Evolutionary conservation across 2,329 filamentous ascomycete species (phyloP), one percentile per base, ranked within the genome.

Genomic region (Pseudopithomyces maydicus): DNA sequence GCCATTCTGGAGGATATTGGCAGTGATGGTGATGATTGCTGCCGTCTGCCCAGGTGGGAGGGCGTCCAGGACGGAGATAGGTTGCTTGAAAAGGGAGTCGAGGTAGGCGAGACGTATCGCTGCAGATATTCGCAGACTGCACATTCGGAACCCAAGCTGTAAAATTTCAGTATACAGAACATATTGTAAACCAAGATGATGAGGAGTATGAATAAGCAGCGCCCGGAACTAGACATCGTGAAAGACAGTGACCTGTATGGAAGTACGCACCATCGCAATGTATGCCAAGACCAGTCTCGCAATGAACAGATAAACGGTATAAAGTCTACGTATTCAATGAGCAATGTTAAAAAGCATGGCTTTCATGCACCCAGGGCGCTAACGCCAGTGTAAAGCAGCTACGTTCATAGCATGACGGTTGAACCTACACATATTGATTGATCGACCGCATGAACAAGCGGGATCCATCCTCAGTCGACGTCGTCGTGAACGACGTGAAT

Each of bases 251-350:
- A 2, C 44, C 6, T 38, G 8, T 47, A 12, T 7, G 35, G 29
- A 14, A 26, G 32, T 3, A 50, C 58, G 36, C 71, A 85, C 82
- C 62, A 82, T 82, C 57, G 84, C 83, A 17, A 84, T 64, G 58
- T 86, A 87, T 0, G 79, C 80, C n/a, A 86, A 70, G 3, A 76
- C 62, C 38, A 86, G 82, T 53, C 84, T 84, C 14, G 73, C 84
- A 19, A 84, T 73, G 58, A 87, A 86, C 1, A 88, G 75, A 64
- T 85, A 86, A 14, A 87, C 74, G 57, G 86, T 85, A 59, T 80
- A 84, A 14, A 61, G 23, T 6, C 63, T 66, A n/a, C 1, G 15
- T 4, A 15, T 2, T 23, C 19, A 29, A 29, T 45, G 1, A 23
- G 41, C 19, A 33, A 33, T 19, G 2, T 4, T 6, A 36, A 6